Evolutionary conservation across 2,329 filamentous ascomycete genomes (phyloP), one percentile per base, ranked within the genome.

Genomic region (Ceratocystiopsis sp.): DNA sequence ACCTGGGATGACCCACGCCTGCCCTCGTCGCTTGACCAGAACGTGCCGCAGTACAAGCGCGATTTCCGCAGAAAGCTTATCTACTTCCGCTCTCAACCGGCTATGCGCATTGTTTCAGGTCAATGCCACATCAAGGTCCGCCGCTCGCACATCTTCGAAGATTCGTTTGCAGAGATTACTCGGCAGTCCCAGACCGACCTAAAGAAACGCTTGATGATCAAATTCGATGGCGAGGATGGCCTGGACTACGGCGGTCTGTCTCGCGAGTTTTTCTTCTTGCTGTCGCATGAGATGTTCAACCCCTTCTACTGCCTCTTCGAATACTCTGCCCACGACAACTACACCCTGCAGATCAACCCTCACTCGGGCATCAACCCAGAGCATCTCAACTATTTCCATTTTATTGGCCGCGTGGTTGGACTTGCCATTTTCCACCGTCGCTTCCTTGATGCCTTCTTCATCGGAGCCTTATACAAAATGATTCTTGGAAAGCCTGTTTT

Each of bases 281-380:
- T 98, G 44, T 96, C 89, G 15, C 91, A 98, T 65, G 91, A 98
- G 68, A 98, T 98, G 91, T 98, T 98, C 68, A 98, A 98, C 62
- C 91, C 91, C 32, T 98, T 98, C 66, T 98, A 98, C 68, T 98
- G 91, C 61, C 71, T 98, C 43, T 98, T 98, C 68, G 91, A 98
- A 65, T 98, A 98, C 63, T 96, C 91, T 21, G 91, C 91, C 35
- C 91, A 98, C 68, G 91, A 98, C 75, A 98, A 98, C 67, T 98
- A 98, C 66, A 98, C 91, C 29, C 80, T 98, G 44, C 91, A 98
- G 65, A 98, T 98, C 68, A 98, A 98, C 66, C 91, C 91, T 38
- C 91, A 98, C 62, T 98, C 91, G 17, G 91, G 91, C 50, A 96
- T 98, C 64, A 98, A 98, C 63, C 91, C 91, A 1, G 91, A 98